Evolutionary conservation across 768 basidiomycete species (phyloP), one percentile per base, ranked within the genome.

Genomic region (Kwoniella sp.): DNA sequence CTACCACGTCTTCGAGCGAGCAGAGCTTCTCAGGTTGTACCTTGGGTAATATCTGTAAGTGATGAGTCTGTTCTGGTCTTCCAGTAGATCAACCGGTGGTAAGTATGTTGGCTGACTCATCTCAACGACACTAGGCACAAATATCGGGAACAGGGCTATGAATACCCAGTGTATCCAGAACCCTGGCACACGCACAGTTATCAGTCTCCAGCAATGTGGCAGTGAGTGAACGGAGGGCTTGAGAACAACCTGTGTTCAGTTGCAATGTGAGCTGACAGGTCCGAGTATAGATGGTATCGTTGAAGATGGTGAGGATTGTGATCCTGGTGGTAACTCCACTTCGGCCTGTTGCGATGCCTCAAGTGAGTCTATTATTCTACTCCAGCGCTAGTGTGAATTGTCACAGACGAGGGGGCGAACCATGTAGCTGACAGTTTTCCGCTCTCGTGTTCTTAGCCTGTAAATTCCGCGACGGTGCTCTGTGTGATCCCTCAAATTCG

Each of bases 11-110:
- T n/a, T 83, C 88, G 1, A 84, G 83, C 36, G 90, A 92, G 74
- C 85, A 83, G 64, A 74, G 80, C 13, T 95, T 95, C 76, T 91
- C 89, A 0, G 86, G 82, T 13, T 95, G 92, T 80, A 87, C 83
- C 56, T 73, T 93, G 33, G 92, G 92, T 50, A 93, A 93, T 77
- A 87, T 93, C 61, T 92, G 91, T 90, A 71, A 65, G 50, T 61
- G 51, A 36, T 47, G 8, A n/a, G n/a, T n/a, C n/a, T n/a, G n/a
- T n/a, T n/a, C n/a, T n/a, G n/a, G n/a, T n/a, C n/a, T n/a, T n/a
- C n/a, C n/a, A n/a, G n/a, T n/a, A n/a, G n/a, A n/a, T n/a, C n/a
- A n/a, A n/a, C n/a, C n/a, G n/a, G n/a, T 27, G 4, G 50, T 22
- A 9, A 17, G 15, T 52, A 13, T 6, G 25, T 25, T 8, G 8